A percentile compares a stretch with the other conserved stretches of the same genome.
Conservation (phyloP, 2,329 filamentous ascomycete genomes). For the Zasmidium cellare region DNA sequence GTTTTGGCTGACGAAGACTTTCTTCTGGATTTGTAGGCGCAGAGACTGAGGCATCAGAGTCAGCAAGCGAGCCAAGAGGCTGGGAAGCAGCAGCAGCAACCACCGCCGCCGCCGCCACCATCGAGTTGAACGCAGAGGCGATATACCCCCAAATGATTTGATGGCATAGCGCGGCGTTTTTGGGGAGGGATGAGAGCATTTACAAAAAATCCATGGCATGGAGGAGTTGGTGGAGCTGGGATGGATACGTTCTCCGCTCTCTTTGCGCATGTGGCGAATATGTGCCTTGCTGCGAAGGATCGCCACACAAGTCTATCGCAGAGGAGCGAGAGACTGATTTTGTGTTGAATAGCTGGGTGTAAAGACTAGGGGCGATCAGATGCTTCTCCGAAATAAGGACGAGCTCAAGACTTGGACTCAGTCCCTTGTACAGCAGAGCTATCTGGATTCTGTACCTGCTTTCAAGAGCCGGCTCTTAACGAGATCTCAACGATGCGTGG, state of each 20-base stretch:
- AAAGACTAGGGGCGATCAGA: too few relatives aligned
- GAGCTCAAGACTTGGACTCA: too few relatives aligned
- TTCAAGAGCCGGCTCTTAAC: too few relatives aligned
- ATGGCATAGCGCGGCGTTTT: slow-evolving; percentile 33
- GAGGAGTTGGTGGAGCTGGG: not conserved
- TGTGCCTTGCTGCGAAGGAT: not conserved
- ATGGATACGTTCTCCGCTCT: slow-evolving; percentile 16
- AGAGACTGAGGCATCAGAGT: slow-evolving; percentile 27
- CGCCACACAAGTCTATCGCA: not conserved
- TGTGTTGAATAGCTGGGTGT: not conserved
- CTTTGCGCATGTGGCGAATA: slow-evolving; percentile 4
- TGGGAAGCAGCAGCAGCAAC: slow-evolving; percentile 1
- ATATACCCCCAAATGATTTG: slow-evolving; percentile 15
- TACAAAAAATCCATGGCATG: slow-evolving; percentile 15
- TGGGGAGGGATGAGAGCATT: slow-evolving; percentile 13
- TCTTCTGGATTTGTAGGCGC: slow-evolving; percentile 23
- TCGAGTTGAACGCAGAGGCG: slow-evolving; percentile 15
- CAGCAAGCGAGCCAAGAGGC: slow-evolving; percentile 9
- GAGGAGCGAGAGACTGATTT: not conserved
- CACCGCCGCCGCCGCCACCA: slow-evolving; percentile 12
- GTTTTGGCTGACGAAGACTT: slow-evolving; percentile 21
- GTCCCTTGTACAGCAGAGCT: too few relatives aligned
- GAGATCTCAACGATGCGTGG: too few relatives aligned
- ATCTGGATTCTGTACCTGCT: too few relatives aligned
- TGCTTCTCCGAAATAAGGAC: too few relatives aligned